Percentiles rank a stretch among this genome's conserved stretches.
phyloP scores from a whole-genome alignment of 1,284 basidiomycete genomes.

The Trametes pubescens region DNA sequence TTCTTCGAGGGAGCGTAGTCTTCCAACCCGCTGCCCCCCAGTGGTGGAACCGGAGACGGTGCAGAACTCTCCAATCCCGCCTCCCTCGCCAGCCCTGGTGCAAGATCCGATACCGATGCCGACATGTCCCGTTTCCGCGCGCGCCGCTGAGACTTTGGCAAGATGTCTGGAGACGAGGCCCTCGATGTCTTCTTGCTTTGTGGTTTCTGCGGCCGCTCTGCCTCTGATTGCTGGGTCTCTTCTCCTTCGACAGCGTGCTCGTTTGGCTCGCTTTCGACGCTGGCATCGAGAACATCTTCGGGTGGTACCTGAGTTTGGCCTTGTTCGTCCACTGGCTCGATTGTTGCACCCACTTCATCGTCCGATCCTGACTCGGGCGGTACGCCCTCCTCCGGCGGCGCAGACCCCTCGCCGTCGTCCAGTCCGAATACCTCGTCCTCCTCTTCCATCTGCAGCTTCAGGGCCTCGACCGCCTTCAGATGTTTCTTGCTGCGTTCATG shows the following conservation, averaged over 20 bases:
- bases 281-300: not conserved
- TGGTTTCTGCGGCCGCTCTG: slow-evolving; percentile 16
- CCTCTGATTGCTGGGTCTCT: not conserved
- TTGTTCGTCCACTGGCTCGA: not conserved
- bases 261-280: not conserved
- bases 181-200: slow-evolving; percentile 36
- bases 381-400: not conserved
- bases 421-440: slow-evolving; percentile 76
- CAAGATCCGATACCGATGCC: not conserved
- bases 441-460: slow-evolving; percentile 77
- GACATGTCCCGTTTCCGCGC: slow-evolving; percentile 16
- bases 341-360: not conserved
- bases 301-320: not conserved
- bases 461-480: slow-evolving; percentile 82
- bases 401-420: slow-evolving; percentile 16
- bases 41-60: not conserved
- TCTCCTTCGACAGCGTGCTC: slow-evolving; percentile 2
- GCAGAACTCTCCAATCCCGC: not conserved
- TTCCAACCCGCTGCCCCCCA: slow-evolving; percentile 1
- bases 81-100: not conserved
- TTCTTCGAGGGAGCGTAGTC: slow-evolving; percentile 71
- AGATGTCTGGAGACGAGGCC: slow-evolving; percentile 32
- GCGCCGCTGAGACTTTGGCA: slow-evolving; percentile 32
- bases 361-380: slow-evolving; percentile 4
- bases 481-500: slow-evolving; percentile 98